phyloP scores from a whole-genome alignment of 495 filamentous ascomycete genomes.

The Daldinia vernicosa region DNA sequence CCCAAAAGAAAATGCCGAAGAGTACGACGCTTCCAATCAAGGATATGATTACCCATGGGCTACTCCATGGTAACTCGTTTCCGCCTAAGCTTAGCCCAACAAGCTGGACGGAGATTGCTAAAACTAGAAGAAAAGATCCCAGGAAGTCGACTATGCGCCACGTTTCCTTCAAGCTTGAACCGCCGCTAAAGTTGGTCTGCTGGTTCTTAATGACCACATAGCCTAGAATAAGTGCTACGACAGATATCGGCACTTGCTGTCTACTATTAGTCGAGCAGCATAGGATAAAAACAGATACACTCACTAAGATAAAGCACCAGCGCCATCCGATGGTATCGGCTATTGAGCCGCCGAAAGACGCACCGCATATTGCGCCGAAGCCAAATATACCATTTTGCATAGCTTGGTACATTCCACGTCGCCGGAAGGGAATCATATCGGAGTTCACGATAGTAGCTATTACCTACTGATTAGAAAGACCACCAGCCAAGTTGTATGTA shows the following conservation, averaged over 20 bases:
- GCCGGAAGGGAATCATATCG: conserved; percentile 71
- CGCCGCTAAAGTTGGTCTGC: conserved; percentile 20
- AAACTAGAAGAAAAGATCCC: conserved; percentile 63
- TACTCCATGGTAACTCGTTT: conserved; percentile 69
- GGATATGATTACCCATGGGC: conserved; percentile 62
- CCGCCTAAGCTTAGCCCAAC: conserved; percentile 69
- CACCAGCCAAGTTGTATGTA: background rate
- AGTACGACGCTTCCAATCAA: conserved; percentile 62
- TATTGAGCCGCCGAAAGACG: conserved; percentile 58
- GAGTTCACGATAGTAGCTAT: conserved; percentile 72
- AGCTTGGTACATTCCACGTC: conserved; percentile 71
- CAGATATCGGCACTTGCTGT: conserved; percentile 64
- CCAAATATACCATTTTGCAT: conserved; percentile 69
- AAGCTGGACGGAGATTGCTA: conserved; percentile 65
- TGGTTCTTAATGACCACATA: conserved; percentile 62
- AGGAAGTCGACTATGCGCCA: conserved; percentile 67
- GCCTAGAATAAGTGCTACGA: conserved; percentile 63
- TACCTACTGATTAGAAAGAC: conserved; percentile 14
- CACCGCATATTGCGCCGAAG: conserved; percentile 62
- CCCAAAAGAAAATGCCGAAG: conserved; percentile 59
- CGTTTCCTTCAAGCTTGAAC: conserved; percentile 48
- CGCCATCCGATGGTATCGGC: conserved; percentile 61
- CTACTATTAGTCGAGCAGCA: conserved; percentile 59
- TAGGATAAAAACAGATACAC: conserved; percentile 60
- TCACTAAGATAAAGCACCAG: conserved; percentile 56